Evolutionary conservation across 768 basidiomycete genomes (phyloP), one percentile per base, ranked within the genome.

Genomic region (Crucibulum laeve): DNA sequence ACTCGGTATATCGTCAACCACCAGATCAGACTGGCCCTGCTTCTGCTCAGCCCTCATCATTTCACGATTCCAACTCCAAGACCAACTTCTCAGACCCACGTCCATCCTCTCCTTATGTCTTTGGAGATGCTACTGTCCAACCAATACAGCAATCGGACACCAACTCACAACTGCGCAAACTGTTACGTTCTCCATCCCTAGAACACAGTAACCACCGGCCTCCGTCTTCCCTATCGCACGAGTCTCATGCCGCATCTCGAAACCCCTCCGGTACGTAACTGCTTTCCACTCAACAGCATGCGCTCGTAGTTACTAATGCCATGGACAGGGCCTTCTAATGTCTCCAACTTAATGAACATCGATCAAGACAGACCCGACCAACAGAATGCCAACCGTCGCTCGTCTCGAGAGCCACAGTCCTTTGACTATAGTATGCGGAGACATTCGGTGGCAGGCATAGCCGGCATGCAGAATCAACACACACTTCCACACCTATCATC

Each of bases 401-500:
- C 52, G 43, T 51, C 61, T 34, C 67, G 68, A 56, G 71, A 71
- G 18, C 64, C 67, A 17, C 74, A 74, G 39, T 70, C 76, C 43
- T 82, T 81, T 55, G 82, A 87, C 65, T 80, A 82, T 57, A 78
- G 64, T 51, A 84, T 84, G 70, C 74, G 86, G 38, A 69, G 85
- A 18, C 84, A 86, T 54, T 86, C 85, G 21, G 81, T 87, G 49
- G 80, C 82, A 32, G 35, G 35, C 17, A 8, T 36, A 36, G 35
- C 74, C 77, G 53, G 76, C 79, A 51, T 36, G 8, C 71, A 69
- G 39, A 68, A 74, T 33, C 62, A 68, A 40, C 70, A 72, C 51
- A 62, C 69, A 25, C 66, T 70, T 17, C 57, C 66, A 7, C 62
- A 63, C 48, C 60, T 62, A 17, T 58, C 64, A 5, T 53, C 67